phyloP scores from a whole-genome alignment of 208 protist genomes.

The Leishmania gerbilli region DNA sequence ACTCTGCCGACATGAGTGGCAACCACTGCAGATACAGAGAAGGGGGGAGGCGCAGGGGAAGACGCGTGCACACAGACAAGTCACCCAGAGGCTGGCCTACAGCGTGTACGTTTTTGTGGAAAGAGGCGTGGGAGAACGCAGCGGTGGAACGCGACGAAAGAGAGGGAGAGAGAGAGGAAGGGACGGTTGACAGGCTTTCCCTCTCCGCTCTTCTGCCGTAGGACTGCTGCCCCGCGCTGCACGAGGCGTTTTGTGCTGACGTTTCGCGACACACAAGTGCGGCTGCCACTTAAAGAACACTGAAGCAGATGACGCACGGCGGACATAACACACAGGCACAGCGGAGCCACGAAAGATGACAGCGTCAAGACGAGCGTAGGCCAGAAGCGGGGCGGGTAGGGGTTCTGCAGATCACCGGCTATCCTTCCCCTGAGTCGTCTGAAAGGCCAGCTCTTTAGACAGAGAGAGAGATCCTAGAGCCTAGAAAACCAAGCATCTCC shows the following conservation, averaged over 20 bases:
- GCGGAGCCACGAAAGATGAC: neutral
- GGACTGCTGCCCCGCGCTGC: neutral
- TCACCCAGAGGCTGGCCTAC: no score
- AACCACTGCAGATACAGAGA: neutral
- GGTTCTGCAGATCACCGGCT: no score
- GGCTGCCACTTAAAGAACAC: neutral
- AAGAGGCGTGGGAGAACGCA: neutral
- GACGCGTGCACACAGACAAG: conserved; percentile 1
- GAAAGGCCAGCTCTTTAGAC: no score
- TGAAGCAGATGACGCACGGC: neutral
- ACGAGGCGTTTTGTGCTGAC: neutral
- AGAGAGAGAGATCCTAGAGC: no score
- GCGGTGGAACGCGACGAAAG: neutral
- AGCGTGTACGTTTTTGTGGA: neutral
- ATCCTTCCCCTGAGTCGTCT: no score
- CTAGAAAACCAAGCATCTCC: no score
- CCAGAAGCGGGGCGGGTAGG: neutral
- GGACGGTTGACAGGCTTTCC: neutral
- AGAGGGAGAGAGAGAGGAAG: neutral
- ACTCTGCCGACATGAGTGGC: conserved; percentile 2
- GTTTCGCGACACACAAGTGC: neutral
- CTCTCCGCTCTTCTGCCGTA: neutral
- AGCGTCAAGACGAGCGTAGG: neutral
- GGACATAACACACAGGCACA: neutral
- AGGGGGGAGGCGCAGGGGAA: neutral